Evolutionary conservation across 2,329 filamentous ascomycete genomes (phyloP).

Genomic region (Fusarium albidum): DNA sequence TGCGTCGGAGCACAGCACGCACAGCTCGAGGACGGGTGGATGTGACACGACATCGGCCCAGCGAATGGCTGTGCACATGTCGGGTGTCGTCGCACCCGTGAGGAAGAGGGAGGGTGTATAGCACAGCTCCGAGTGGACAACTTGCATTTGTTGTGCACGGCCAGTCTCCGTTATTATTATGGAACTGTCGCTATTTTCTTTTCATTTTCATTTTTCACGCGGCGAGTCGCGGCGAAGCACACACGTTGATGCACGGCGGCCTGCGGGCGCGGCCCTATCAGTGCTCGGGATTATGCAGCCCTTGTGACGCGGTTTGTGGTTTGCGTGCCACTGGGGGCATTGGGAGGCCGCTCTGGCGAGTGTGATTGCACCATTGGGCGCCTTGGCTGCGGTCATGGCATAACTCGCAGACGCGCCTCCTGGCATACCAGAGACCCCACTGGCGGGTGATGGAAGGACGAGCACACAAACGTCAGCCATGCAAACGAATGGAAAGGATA

Average conservation of each 20-base stretch:
- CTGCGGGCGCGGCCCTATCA: conserved; percentile 41
- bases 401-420: conserved; percentile 39
- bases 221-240: conserved; percentile 32
- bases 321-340: conserved; percentile 41
- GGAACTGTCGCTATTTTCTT: conserved; percentile 25
- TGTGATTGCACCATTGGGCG: conserved; percentile 35
- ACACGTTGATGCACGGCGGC: conserved; percentile 31
- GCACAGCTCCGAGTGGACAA: conserved; percentile 39
- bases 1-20: conserved; percentile 32
- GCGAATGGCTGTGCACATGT: conserved; percentile 44
- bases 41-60: conserved; percentile 41
- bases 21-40: conserved; percentile 30
- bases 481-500: conserved; percentile 33
- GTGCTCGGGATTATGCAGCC: conserved; percentile 46
- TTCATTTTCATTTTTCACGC: neutral
- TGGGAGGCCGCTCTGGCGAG: conserved; percentile 34
- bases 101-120: conserved; percentile 31
- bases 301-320: conserved; percentile 44
- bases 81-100: conserved; percentile 26
- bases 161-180: conserved; percentile 17
- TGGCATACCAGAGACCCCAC: conserved; percentile 34
- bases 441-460: conserved; percentile 22
- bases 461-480: conserved; percentile 23
- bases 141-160: conserved; percentile 36
- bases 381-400: conserved; percentile 32